phyloP scores from a whole-genome alignment of 345 rosid species.

The Streptanthus diversifolius region DNA sequence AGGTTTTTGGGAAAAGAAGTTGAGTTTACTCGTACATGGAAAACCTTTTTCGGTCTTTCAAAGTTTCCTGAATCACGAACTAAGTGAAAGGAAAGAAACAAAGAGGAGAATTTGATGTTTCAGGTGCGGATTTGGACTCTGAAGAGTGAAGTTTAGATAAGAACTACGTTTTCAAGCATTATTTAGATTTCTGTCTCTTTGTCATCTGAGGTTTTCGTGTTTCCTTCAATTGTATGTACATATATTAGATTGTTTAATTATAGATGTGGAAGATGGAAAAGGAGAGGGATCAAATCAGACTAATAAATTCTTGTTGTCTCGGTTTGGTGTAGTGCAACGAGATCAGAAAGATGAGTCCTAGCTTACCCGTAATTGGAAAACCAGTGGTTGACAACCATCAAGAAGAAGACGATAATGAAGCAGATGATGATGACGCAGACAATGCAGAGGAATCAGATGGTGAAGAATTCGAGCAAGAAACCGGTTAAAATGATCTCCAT shows the following conservation, averaged over 20 bases:
- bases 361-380: conserved; percentile 67
- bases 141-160: neutral
- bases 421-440: conserved; percentile 82
- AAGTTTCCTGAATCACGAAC: neutral
- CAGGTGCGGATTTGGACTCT: neutral
- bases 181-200: neutral
- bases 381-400: conserved; percentile 55
- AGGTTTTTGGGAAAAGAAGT: neutral
- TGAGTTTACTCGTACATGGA: neutral
- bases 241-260: neutral
- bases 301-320: neutral
- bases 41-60: neutral
- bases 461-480: conserved; percentile 95
- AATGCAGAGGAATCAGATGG: conserved; percentile 93
- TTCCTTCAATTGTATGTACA: neutral
- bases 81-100: neutral
- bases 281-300: neutral
- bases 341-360: conserved; percentile 64
- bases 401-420: conserved; percentile 79
- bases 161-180: neutral
- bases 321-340: conserved; percentile 61
- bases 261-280: neutral
- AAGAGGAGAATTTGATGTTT: neutral
- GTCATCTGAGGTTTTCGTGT: neutral
- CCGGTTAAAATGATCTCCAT: conserved; percentile 31